Conservation (phyloP, 2,329 filamentous ascomycete species). For the Fusarium stilboides region DNA sequence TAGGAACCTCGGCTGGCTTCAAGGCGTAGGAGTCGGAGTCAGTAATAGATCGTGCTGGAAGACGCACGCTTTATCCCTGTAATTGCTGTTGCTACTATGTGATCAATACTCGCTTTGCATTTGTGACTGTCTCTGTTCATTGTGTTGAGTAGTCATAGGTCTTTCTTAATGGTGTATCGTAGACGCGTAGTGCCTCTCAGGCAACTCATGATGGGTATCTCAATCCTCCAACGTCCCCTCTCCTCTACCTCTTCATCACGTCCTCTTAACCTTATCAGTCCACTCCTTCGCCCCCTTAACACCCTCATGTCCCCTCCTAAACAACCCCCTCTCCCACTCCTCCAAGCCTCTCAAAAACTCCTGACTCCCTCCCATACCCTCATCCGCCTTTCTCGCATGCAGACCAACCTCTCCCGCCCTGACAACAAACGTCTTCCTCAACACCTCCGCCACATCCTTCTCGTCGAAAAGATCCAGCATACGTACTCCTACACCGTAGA, state of each 20-base stretch:
- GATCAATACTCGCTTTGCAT: background rate
- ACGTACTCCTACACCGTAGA: constrained; percentile 87
- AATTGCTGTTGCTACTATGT: background rate
- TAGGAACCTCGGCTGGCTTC: constrained; percentile 46
- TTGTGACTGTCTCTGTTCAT: background rate
- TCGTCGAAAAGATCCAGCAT: constrained; percentile 95
- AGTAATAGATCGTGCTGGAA: constrained; percentile 50
- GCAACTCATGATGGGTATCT: constrained; percentile 47
- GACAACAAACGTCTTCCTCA: constrained; percentile 84
- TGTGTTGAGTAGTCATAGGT: background rate
- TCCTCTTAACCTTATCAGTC: constrained; percentile 70
- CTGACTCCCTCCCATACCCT: constrained; percentile 69
- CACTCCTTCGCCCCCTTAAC: constrained; percentile 79
- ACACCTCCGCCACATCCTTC: constrained; percentile 78
- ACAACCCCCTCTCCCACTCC: constrained; percentile 87
- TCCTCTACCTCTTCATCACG: constrained; percentile 38
- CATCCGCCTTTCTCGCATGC: constrained; percentile 88
- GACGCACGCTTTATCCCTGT: constrained; percentile 47
- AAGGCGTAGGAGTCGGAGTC: constrained; percentile 50
- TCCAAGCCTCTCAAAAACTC: constrained; percentile 92
- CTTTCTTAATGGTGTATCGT: constrained; percentile 13
- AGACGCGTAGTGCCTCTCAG: constrained; percentile 30
- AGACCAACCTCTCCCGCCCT: constrained; percentile 87
- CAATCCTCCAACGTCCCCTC: constrained; percentile 5
- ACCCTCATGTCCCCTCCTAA: constrained; percentile 81